These are phyloP conservation scores for Protomyces lactucae-debilis DNA, from an alignment of 1,139 yeast species.

Conservation along the genomic window DNA sequence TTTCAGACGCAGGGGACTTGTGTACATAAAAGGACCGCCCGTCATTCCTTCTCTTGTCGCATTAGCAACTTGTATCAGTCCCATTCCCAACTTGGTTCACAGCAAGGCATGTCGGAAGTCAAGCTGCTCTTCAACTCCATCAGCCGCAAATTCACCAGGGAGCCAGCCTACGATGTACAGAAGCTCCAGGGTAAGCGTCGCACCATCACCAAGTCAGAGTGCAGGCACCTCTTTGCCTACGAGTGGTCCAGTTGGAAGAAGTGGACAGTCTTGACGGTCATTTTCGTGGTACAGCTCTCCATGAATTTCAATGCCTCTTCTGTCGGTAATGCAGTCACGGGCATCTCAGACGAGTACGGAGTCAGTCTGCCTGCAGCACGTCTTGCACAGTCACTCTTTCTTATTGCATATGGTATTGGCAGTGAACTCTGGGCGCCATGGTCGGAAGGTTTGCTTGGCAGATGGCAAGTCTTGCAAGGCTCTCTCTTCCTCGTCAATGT, in stretches of 20 bases:
- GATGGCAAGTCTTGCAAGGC: slow-evolving; percentile 43
- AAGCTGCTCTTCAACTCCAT: neutral
- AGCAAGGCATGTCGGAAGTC: neutral
- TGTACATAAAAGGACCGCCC: no score
- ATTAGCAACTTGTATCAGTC: no score
- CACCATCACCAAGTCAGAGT: slow-evolving; percentile 38
- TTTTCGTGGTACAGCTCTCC: slow-evolving; percentile 43
- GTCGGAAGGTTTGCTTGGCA: slow-evolving; percentile 42
- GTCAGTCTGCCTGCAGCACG: slow-evolving; percentile 41
- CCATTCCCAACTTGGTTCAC: no score
- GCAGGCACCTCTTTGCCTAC: slow-evolving; percentile 41
- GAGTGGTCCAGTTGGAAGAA: slow-evolving; percentile 39
- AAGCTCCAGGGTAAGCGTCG: slow-evolving; percentile 11
- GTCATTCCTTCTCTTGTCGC: no score
- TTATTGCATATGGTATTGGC: slow-evolving; percentile 43
- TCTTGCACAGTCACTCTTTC: slow-evolving; percentile 42
- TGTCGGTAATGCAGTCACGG: slow-evolving; percentile 40
- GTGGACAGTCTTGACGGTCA: slow-evolving; percentile 41
- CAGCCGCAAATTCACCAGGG: neutral
- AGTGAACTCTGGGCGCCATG: slow-evolving; percentile 47
- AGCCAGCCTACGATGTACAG: neutral
- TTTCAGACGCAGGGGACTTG: no score
- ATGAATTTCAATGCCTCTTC: slow-evolving; percentile 45
- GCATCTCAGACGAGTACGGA: slow-evolving; percentile 38
- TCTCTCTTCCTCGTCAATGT: slow-evolving; percentile 42